Percentiles rank a stretch among this genome's conserved stretches.
These are phyloP conservation scores for Colletotrichum tabaci DNA, from an alignment of 2,329 filamentous ascomycete species.

Conservation along the genomic window DNA sequence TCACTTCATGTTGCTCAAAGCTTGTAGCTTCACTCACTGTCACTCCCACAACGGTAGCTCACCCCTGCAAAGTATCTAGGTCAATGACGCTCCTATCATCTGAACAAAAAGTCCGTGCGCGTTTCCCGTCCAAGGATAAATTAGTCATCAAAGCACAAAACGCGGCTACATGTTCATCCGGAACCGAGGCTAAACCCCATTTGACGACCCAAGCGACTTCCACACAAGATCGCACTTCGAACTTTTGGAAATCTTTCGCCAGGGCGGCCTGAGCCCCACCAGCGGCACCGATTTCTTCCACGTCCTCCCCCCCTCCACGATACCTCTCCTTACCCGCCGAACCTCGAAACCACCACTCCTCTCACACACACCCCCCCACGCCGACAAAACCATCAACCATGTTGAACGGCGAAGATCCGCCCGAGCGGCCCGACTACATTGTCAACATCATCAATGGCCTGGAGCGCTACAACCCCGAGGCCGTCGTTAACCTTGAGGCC, in stretches of 20 bases:
- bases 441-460: constrained; percentile 95
- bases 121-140: constrained; percentile 14
- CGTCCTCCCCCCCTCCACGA: constrained; percentile 62
- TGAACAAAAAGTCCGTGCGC: constrained; percentile 22
- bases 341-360: constrained; percentile 45
- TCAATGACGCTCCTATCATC: constrained; percentile 41
- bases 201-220: constrained; percentile 55
- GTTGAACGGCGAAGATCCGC: constrained; percentile 86
- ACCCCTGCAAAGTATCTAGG: constrained; percentile 24
- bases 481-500: constrained; percentile 91
- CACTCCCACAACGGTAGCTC: neutral
- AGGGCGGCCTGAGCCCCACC: constrained; percentile 34
- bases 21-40: constrained; percentile 15
- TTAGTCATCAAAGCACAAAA: neutral
- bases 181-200: constrained; percentile 52
- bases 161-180: constrained; percentile 45
- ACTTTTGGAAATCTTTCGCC: constrained; percentile 56
- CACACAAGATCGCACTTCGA: constrained; percentile 51
- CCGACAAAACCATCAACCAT: constrained; percentile 51
- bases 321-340: constrained; percentile 50
- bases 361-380: constrained; percentile 43
- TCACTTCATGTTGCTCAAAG: constrained; percentile 6
- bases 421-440: constrained; percentile 93
- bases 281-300: constrained; percentile 42
- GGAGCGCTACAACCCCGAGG: constrained; percentile 98